phyloP scores from a whole-genome alignment of 1,284 basidiomycete species.

The Ganoderma meredithae region DNA sequence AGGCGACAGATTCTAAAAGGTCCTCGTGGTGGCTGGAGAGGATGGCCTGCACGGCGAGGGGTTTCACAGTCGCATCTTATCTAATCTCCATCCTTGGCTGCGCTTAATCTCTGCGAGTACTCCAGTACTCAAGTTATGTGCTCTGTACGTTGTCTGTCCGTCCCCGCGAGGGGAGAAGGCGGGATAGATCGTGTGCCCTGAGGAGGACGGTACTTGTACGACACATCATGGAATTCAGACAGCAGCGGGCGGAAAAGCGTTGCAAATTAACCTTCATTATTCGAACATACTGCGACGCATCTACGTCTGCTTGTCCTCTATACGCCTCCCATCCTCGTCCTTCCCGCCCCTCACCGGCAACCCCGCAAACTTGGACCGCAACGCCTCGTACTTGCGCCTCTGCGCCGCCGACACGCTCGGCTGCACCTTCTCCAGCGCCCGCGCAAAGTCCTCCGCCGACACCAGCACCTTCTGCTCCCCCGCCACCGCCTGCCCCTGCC shows the following conservation, averaged over 20 bases:
- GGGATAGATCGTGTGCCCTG: too few species aligned
- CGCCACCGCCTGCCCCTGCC: not conserved
- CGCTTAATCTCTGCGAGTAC: not conserved
- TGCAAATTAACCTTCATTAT: not conserved
- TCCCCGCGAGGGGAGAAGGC: too few species aligned
- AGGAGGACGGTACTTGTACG: not conserved
- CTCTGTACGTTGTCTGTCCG: not conserved
- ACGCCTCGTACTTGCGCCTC: slow-evolving; percentile 81
- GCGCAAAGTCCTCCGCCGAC: slow-evolving; percentile 71
- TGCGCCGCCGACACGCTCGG: slow-evolving; percentile 89
- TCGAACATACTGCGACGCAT: not conserved
- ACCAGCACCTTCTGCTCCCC: slow-evolving; percentile 51
- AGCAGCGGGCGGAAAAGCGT: not conserved
- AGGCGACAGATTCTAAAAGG: not conserved
- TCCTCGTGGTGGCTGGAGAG: not conserved
- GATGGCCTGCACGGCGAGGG: not conserved
- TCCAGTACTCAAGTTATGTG: too few species aligned
- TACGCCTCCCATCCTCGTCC: slow-evolving; percentile 11
- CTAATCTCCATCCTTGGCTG: not conserved
- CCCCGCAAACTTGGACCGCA: slow-evolving; percentile 85
- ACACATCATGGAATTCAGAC: not conserved
- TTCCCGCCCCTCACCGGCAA: slow-evolving; percentile 54
- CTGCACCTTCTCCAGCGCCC: slow-evolving; percentile 83
- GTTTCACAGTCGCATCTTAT: not conserved
- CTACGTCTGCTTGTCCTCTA: not conserved